Base-by-base conservation (phyloP, 2,329 filamentous ascomycete genomes). In the Phyllosticta citriasiana region DNA sequence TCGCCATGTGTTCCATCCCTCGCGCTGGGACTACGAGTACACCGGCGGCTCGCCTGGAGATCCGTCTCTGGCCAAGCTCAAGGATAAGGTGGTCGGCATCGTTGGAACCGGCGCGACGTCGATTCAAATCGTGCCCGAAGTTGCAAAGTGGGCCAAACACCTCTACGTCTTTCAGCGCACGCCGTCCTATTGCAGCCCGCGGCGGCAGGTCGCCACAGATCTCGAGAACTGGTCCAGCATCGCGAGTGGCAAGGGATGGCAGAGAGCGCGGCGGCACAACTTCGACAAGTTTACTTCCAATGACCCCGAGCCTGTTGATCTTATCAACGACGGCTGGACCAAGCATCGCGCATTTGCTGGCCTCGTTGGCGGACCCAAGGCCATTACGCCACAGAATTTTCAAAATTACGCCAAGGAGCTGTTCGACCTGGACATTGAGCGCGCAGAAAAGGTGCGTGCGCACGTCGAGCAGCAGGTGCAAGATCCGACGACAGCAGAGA, bases 381-480 rank as follows among this genome's bases (percentile, higher is more conserved):
- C 26, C 3, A 69, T 71, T 14, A 63, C 71, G 33, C 58, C 68
- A 6, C 69, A 74, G 2, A 66, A 67, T 0, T 71, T 72, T 10
- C 73, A 76, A n/a, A 67, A 69, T 61, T 68, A 76, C 3, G 69
- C 65, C 1, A 70, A 69, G 7, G 66, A 77, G 56, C 65, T 78
- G 16, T 68, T 64, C 2, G 62, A 65, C 5, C 70, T 77, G 54
- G 81, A 84, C 63, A 63, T 73, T 1, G 69, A 72, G 0, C 71
- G 72, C n/a, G 70, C 74, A 47, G 77, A 83, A 19, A 63, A 68
- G 1, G 68, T 81, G n/a, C 78, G 82, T 1, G 70, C 69, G 2
- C 77, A 80, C 2, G 73, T 79, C 5, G 77, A 80, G n/a, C 66
- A 73, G 0, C 69, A 80, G n/a, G 83, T 87, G n/a, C 70, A 78